Conservation (phyloP, 805 yeast species). For the Blastobotrys attinorum region DNA sequence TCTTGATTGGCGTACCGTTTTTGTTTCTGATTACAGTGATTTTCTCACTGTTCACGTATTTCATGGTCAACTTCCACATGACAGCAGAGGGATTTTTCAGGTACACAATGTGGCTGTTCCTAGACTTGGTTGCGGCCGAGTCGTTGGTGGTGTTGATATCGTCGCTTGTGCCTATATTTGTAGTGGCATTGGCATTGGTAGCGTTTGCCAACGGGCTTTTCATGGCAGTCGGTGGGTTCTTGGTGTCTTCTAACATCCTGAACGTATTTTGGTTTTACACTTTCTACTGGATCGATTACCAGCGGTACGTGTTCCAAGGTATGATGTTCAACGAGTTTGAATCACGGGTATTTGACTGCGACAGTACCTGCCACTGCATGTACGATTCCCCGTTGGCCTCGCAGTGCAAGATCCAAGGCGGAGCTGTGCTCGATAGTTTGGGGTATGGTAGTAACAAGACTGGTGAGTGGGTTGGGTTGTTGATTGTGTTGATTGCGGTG, state of each 20-base stretch:
- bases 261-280: constrained; percentile 36
- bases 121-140: constrained; percentile 36
- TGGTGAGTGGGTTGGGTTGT: constrained; percentile 33
- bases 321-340: constrained; percentile 37
- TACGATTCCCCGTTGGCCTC: constrained; percentile 24
- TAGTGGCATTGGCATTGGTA: constrained; percentile 33
- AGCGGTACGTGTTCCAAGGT: constrained; percentile 37
- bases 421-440: constrained; percentile 27
- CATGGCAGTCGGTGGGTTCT: constrained; percentile 38
- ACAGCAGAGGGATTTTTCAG: constrained; percentile 29
- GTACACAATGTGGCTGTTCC: constrained; percentile 33
- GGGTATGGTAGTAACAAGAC: constrained; percentile 28
- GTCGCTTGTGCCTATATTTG: constrained; percentile 31
- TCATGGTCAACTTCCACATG: constrained; percentile 29
- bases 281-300: constrained; percentile 35
- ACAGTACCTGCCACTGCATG: constrained; percentile 31
- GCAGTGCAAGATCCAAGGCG: constrained; percentile 30
- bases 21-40: constrained; percentile 28
- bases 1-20: constrained; percentile 33
- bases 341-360: constrained; percentile 28
- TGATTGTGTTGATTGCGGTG: constrained; percentile 28
- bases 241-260: constrained; percentile 30
- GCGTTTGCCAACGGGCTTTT: constrained; percentile 38
- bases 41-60: constrained; percentile 31
- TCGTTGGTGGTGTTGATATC: constrained; percentile 33